Percentiles rank a stretch among this genome's conserved stretches.
Evolutionary conservation across 805 yeast species (phyloP).

Genomic region (Cyberlindnera lachancei): DNA sequence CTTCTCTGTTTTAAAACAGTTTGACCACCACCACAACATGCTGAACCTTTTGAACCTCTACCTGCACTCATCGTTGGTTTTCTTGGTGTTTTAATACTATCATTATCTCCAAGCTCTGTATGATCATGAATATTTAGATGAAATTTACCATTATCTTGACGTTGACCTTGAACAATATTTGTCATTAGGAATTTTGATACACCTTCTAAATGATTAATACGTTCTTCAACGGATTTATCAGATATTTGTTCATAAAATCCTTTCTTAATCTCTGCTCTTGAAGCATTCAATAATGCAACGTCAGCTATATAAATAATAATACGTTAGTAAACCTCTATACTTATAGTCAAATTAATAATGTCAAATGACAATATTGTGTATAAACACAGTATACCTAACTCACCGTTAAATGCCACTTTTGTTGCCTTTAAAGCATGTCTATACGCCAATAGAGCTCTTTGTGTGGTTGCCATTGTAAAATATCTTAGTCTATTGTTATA

Average conservation of each 20-base stretch:
- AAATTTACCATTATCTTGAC: slow-evolving; percentile 34
- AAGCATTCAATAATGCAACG: slow-evolving; percentile 41
- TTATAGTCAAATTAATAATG: too few relatives aligned
- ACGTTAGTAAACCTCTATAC: slow-evolving; percentile 1
- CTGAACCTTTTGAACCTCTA: slow-evolving; percentile 31
- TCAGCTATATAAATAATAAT: slow-evolving; percentile 25
- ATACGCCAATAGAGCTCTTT: slow-evolving; percentile 44
- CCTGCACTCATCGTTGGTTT: slow-evolving; percentile 52
- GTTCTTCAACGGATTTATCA: slow-evolving; percentile 37
- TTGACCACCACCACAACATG: slow-evolving; percentile 22
- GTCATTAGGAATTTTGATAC: slow-evolving; percentile 61
- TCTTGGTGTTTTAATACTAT: slow-evolving; percentile 56
- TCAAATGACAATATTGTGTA: not conserved
- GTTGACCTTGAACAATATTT: slow-evolving; percentile 84
- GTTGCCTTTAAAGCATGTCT: slow-evolving; percentile 64
- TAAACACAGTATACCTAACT: too few relatives aligned
- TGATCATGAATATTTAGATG: slow-evolving; percentile 66
- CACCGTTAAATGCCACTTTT: slow-evolving; percentile 43
- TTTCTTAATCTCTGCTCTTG: slow-evolving; percentile 50
- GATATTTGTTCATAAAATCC: slow-evolving; percentile 48
- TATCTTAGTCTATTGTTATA: not conserved
- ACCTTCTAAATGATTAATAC: slow-evolving; percentile 53
- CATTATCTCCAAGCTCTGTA: slow-evolving; percentile 90
- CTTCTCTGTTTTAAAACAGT: slow-evolving; percentile 10
- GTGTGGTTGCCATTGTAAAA: slow-evolving; percentile 10